Evolutionary conservation across 2,329 filamentous ascomycete species (phyloP), one percentile per base, ranked within the genome.

Genomic region (Monosporascus cannonballus): DNA sequence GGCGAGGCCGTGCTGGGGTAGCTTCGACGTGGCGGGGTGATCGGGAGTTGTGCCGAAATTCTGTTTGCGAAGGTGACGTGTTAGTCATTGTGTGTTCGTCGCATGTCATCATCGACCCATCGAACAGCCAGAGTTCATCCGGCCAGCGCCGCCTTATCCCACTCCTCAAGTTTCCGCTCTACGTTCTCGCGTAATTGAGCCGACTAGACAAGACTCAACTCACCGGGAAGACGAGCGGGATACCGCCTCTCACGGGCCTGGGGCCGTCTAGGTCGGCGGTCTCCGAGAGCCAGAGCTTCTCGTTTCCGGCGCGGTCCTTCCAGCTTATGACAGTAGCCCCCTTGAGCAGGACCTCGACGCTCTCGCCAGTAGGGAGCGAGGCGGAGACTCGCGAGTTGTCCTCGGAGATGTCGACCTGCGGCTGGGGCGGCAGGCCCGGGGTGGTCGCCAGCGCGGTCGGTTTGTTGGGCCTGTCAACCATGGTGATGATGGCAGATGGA

Each of bases 1-100:
- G 39, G 93, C 94, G 72, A 99, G 96, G 61, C 94, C 94, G 75
- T 97, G 94, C 73, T 96, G 92, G 3, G 92, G 86, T 25, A 99
- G 86, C 59, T 82, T 76, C 49, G 83, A 83, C 27, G 90, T 94
- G n/a, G 87, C 79, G 59, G 87, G 83, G 69, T 92, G 85, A 60
- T 85, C 78, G 50, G 89, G 85, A 14, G 87, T 83, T 41, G 87
- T 87, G 30, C 94, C 94, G 68, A 99, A 99, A 68, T 92, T 84
- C 90, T 91, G 49, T 6, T 34, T 2, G 36, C 6, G 8, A 18
- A 3, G 15, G 46, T 15, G 3, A 59, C 46, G 47, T 20, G 8
- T 48, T 36, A 48, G 30, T 36, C 17, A 15, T 9, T 25, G 24
- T 6, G 17, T 22, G 8, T 18, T 24, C 14, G 6, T 42, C 11